These are phyloP conservation scores for Daldinia grandis DNA, from an alignment of 495 filamentous ascomycete species.

Conservation along the genomic window DNA sequence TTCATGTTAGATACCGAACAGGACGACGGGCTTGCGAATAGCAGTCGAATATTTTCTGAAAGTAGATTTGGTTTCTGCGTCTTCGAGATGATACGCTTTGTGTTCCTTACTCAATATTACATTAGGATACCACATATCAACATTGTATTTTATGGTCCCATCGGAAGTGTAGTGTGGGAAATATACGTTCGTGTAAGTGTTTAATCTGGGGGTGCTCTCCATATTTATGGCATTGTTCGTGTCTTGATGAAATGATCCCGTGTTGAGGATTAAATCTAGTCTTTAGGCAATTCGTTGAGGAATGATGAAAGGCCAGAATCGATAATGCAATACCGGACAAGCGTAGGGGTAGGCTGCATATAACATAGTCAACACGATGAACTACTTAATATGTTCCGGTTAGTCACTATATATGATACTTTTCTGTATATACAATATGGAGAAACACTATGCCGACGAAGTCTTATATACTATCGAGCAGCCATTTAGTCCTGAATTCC, in stretches of 20 bases:
- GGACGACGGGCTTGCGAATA: constrained; percentile 25
- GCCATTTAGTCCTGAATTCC: not conserved
- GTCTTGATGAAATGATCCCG: not conserved
- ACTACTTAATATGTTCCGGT: too few relatives aligned
- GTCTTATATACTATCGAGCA: not conserved
- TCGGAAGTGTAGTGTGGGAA: not conserved
- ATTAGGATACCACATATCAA: constrained; percentile 5
- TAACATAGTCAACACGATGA: too few relatives aligned
- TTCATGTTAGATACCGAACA: constrained; percentile 27
- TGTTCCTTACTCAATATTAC: not conserved
- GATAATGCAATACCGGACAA: not conserved
- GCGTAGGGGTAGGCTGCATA: too few relatives aligned
- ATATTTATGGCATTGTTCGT: not conserved
- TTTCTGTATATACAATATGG: not conserved
- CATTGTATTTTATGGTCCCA: not conserved
- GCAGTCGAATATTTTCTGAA: constrained; percentile 15
- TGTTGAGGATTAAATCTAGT: too few relatives aligned
- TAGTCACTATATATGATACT: not conserved
- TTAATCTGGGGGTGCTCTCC: not conserved
- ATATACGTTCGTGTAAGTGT: not conserved
- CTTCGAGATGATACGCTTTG: not conserved
- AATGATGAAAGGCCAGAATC: not conserved
- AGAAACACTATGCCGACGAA: not conserved
- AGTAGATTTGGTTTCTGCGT: constrained; percentile 12
- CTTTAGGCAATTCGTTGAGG: too few relatives aligned